A percentile compares a stretch with the other conserved stretches of the same genome.
phyloP scores from a whole-genome alignment of 495 filamentous ascomycete species.

The Podospora tetraspora region DNA sequence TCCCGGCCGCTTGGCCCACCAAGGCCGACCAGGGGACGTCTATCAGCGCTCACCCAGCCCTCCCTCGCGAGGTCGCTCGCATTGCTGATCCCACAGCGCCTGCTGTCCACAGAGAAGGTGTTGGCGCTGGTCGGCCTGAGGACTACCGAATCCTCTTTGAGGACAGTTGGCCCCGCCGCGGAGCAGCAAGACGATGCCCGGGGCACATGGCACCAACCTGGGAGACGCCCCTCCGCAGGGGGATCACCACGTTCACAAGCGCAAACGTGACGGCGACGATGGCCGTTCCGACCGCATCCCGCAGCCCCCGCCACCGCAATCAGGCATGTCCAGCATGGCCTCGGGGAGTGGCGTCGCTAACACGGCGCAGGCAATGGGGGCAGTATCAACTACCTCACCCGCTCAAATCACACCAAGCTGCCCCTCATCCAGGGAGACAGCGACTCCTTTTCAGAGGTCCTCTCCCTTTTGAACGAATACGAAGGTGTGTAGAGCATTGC shows the following conservation, averaged over 20 bases:
- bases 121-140: neutral
- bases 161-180: neutral
- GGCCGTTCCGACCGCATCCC: constrained; percentile 37
- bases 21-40: neutral
- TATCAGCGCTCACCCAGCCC: neutral
- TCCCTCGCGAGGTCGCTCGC: neutral
- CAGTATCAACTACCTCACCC: constrained; percentile 74
- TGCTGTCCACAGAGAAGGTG: neutral
- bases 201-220: neutral
- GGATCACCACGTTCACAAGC: constrained; percentile 31
- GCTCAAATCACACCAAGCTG: constrained; percentile 33
- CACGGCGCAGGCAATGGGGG: constrained; percentile 42
- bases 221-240: constrained; percentile 9
- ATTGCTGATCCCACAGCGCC: too few species aligned
- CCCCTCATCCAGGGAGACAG: constrained; percentile 42
- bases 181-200: constrained; percentile 2
- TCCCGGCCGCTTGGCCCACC: constrained; percentile 3
- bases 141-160: neutral
- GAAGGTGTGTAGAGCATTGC: constrained; percentile 42
- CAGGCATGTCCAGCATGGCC: constrained; percentile 30
- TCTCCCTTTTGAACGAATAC: constrained; percentile 69
- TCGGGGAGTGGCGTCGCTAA: constrained; percentile 3
- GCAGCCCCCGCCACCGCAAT: constrained; percentile 40
- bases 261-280: constrained; percentile 40
- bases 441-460: constrained; percentile 42